Evolutionary conservation across 441 rosid genomes (phyloP).

Genomic region (Corymbia citriodora): DNA sequence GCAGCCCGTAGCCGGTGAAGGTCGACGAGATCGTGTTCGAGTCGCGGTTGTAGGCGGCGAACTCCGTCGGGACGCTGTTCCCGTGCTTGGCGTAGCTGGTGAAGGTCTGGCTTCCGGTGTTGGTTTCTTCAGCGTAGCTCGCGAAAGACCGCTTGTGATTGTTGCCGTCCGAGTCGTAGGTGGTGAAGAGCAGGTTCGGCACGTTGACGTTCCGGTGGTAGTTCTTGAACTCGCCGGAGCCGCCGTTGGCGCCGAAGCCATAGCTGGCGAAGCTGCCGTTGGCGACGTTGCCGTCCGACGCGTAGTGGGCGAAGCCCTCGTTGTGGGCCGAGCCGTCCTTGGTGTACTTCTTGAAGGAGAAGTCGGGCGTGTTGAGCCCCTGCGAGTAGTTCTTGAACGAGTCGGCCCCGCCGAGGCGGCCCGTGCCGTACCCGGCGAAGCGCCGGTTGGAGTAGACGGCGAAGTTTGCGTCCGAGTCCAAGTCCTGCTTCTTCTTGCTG

Average conservation of each 20-base stretch:
- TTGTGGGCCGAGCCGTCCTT: constrained; percentile 14
- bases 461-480: constrained; percentile 21
- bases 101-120: constrained; percentile 60
- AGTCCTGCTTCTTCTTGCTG: background rate
- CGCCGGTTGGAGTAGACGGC: constrained; percentile 19
- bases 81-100: constrained; percentile 69
- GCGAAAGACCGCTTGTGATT: constrained; percentile 1
- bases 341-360: constrained; percentile 35
- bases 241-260: constrained; percentile 26
- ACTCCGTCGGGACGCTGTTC: constrained; percentile 47
- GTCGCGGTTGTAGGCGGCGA: constrained; percentile 44
- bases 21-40: constrained; percentile 71
- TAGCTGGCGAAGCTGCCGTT: constrained; percentile 35
- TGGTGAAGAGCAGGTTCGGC: constrained; percentile 22
- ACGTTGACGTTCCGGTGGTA: constrained; percentile 32
- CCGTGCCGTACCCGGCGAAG: constrained; percentile 22
- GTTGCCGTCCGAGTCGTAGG: constrained; percentile 7
- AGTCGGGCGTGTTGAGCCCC: constrained; percentile 21
- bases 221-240: constrained; percentile 29
- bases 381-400: constrained; percentile 40
- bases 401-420: constrained; percentile 21
- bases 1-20: constrained; percentile 66
- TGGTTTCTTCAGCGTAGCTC: constrained; percentile 28
- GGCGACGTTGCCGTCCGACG: constrained; percentile 32
- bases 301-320: constrained; percentile 34